Base-by-base conservation (phyloP, 306 rosid genomes). In the Prosopis cineraria region DNA sequence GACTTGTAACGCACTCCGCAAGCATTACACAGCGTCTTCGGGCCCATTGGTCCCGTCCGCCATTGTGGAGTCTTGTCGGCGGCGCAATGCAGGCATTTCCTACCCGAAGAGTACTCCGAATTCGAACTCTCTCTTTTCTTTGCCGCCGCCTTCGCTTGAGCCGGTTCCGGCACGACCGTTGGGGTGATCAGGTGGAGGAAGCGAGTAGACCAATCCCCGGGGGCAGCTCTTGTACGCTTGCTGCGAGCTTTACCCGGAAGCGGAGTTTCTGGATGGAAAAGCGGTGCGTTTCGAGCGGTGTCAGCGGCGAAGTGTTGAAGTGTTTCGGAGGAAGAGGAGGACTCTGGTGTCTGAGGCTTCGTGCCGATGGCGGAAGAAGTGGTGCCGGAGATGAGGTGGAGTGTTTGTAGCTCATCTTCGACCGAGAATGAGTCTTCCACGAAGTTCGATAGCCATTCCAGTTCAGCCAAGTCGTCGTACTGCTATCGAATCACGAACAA, bases 181-280 rank as follows among this genome's bases (percentile, higher is more conserved):
- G 92, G 90, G 33, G 75, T 33, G 13, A 76, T 62, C 7, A 93
- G 88, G 86, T 91, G 93, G 20, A 91, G 93, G 76, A 96, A 88
- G 83, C 99, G 97, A 74, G 98, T 96, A 84, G 99, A 88, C 98
- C 98, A 93, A 71, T 96, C 96, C 10, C 98, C 93, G 0, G 99
- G 98, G 1, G 97, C 98, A 3, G 93, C 90, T 77, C 99, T 97
- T 55, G 96, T 88, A 1, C 99, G 97, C 85, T 93, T 96, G 94
- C 99, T 96, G 0, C 99, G 85, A 1, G 99, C 98, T 34, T 96
- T 96, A 14, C 97, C 97, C 0, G 98, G 98, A 24, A 88, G 92
- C 8, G 97, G 98, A 4, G 90, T 91, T 70, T 95, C 98, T 50
- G 85, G 63, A 17, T 72, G 87, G 83, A 93, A 90, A 44, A 87